These are phyloP conservation scores for Wickerhamiella galacta DNA, from an alignment of 805 yeast genomes.

Conservation along the genomic window DNA sequence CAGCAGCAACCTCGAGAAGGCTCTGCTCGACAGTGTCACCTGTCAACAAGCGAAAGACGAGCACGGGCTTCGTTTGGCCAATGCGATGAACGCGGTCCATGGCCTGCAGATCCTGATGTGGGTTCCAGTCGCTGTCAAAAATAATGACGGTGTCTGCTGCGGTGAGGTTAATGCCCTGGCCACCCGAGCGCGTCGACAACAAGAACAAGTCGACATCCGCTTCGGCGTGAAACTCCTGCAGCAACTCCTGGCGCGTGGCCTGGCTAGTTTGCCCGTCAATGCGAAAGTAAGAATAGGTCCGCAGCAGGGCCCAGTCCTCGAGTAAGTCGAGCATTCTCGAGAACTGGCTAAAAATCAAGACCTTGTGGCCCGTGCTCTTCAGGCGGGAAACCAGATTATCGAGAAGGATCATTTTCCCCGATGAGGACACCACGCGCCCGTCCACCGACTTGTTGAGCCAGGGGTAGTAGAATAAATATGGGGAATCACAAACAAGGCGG, in stretches of 20 bases:
- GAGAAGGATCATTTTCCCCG: constrained; percentile 59
- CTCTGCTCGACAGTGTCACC: constrained; percentile 73
- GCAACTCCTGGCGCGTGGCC: constrained; percentile 45
- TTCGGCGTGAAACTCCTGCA: constrained; percentile 32
- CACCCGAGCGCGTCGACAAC: constrained; percentile 86
- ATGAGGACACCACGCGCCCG: constrained; percentile 31
- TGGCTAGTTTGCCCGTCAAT: constrained; percentile 66
- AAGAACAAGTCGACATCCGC: constrained; percentile 37
- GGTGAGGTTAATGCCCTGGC: constrained; percentile 73
- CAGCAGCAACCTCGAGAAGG: constrained; percentile 58
- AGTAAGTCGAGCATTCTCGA: constrained; percentile 66
- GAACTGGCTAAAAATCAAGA: constrained; percentile 77
- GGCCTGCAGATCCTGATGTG: constrained; percentile 91
- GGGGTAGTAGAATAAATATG: constrained; percentile 71
- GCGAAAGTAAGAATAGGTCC: constrained; percentile 34
- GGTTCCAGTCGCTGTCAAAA: constrained; percentile 94
- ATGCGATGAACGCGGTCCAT: constrained; percentile 91
- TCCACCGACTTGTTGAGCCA: constrained; percentile 33
- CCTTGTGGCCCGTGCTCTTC: constrained; percentile 39
- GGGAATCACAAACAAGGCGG: constrained; percentile 71
- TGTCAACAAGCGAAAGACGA: constrained; percentile 61
- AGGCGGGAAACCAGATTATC: constrained; percentile 44
- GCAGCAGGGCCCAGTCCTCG: constrained; percentile 50
- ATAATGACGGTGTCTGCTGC: constrained; percentile 81
- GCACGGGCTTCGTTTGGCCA: constrained; percentile 75